Evolutionary conservation across 768 basidiomycete species (phyloP), one percentile per base, ranked within the genome.

Genomic region (Vishniacozyma victoriae): DNA sequence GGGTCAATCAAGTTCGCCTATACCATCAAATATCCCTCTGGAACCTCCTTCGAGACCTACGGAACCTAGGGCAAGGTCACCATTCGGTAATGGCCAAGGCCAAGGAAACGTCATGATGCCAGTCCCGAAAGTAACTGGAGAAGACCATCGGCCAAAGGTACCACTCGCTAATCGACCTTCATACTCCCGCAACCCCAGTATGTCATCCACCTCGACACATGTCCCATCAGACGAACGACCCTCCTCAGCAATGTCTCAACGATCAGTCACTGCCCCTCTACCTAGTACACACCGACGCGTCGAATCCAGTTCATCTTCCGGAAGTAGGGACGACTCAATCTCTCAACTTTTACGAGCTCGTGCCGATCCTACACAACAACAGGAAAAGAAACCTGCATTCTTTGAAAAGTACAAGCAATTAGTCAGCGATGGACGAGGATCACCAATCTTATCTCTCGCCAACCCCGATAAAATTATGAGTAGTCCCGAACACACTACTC

Each of bases 401-500:
- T 53, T 53, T 19, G 52, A 53, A 23, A 53, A 53, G 33, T 38
- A 46, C 40, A 53, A 53, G 24, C 29, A 33, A 33, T 33, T 9
- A 9, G 29, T 33, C n/a, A n/a, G n/a, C n/a, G n/a, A n/a, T n/a
- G n/a, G n/a, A n/a, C n/a, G n/a, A n/a, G n/a, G n/a, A n/a, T n/a
- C n/a, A n/a, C n/a, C n/a, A n/a, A n/a, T n/a, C n/a, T n/a, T n/a
- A n/a, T n/a, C n/a, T n/a, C 16, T 38, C 37, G 7, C 37, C n/a
- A 38, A n/a, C 37, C 11, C n/a, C n/a, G 50, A 54, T 16, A 20
- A 41, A 20, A 25, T 57, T 1, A 43, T 50, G 3, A 22, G 45
- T 1, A 61, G 63, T 48, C 62, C 64, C 23, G 52, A 55, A 19
- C 41, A 48, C 5, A 46, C 52, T 23, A 52, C 45, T 3, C 44